Conservation (phyloP, 306 rosid genomes). For the Begonia loranthoides region DNA sequence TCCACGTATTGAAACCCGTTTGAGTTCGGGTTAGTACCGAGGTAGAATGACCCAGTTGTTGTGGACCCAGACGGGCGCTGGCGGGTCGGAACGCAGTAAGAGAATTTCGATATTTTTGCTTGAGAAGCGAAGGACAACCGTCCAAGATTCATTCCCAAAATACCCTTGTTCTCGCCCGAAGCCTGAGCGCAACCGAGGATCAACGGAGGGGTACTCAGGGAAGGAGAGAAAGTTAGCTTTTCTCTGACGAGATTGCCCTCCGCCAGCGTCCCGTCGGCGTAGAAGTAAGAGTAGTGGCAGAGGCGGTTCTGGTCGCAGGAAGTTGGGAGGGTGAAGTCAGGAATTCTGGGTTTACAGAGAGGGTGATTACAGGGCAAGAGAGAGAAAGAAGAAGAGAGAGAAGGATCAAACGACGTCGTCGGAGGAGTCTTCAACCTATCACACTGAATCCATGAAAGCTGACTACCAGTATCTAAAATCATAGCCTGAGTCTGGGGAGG, state of each 20-base stretch:
- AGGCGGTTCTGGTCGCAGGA: slow-evolving; percentile 75
- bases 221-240: slow-evolving; percentile 37
- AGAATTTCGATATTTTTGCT: slow-evolving; percentile 52
- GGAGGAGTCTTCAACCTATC: slow-evolving; percentile 28
- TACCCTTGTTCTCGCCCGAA: slow-evolving; percentile 50
- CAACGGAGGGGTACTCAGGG: slow-evolving; percentile 64
- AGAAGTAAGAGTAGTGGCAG: slow-evolving; percentile 91
- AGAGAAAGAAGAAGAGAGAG: slow-evolving; percentile 78
- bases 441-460: slow-evolving; percentile 81
- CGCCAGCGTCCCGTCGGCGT: slow-evolving; percentile 78
- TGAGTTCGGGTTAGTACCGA: slow-evolving; percentile 63
- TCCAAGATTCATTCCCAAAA: slow-evolving; percentile 80
- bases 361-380: slow-evolving; percentile 65
- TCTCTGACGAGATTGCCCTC: slow-evolving; percentile 93
- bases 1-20: slow-evolving; percentile 25
- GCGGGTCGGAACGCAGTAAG: slow-evolving; percentile 61
- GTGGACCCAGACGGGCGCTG: slow-evolving; percentile 9
- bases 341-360: slow-evolving; percentile 68
- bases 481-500: slow-evolving; percentile 72
- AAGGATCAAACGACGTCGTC: slow-evolving; percentile 47
- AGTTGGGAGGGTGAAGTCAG: slow-evolving; percentile 84
- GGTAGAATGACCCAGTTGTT: slow-evolving; percentile 51
- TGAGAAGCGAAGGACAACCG: slow-evolving; percentile 66
- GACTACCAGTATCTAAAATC: slow-evolving; percentile 89
- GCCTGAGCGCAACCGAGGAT: slow-evolving; percentile 63